phyloP scores from a whole-genome alignment of 257 asterid genomes.

The Leptodermis oblonga region DNA sequence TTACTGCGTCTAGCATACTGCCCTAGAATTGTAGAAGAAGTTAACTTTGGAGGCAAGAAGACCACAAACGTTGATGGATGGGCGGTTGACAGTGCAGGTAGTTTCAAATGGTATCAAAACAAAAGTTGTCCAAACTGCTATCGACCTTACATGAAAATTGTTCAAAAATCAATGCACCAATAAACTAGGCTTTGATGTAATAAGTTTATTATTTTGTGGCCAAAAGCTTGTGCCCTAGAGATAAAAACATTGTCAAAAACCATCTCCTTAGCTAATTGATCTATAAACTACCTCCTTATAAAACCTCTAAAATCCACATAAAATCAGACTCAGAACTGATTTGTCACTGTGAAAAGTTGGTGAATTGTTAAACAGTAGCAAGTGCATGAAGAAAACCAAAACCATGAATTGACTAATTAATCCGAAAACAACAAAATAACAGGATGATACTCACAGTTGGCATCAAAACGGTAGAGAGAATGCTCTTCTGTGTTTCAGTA shows the following conservation, averaged over 20 bases:
- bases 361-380: not conserved
- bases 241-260: not conserved
- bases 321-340: not conserved
- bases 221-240: not conserved
- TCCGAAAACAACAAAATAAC: not conserved
- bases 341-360: not conserved
- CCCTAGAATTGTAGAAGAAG: not conserved
- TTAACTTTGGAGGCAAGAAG: not conserved
- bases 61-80: not conserved
- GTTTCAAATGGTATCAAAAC: not conserved
- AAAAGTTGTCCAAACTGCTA: not conserved
- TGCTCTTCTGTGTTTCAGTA: conserved; percentile 62
- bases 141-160: not conserved
- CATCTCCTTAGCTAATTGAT: not conserved
- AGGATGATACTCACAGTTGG: conserved; percentile 34
- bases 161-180: not conserved
- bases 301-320: not conserved
- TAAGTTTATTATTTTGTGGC: not conserved
- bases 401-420: not conserved
- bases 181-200: not conserved
- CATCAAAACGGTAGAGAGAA: conserved; percentile 48
- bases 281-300: not conserved
- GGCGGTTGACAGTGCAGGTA: not conserved
- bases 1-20: not conserved
- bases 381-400: not conserved